Evolutionary conservation across 768 basidiomycete genomes (phyloP), one percentile per base, ranked within the genome.

Genomic region (Rhodotorula babjevae): DNA sequence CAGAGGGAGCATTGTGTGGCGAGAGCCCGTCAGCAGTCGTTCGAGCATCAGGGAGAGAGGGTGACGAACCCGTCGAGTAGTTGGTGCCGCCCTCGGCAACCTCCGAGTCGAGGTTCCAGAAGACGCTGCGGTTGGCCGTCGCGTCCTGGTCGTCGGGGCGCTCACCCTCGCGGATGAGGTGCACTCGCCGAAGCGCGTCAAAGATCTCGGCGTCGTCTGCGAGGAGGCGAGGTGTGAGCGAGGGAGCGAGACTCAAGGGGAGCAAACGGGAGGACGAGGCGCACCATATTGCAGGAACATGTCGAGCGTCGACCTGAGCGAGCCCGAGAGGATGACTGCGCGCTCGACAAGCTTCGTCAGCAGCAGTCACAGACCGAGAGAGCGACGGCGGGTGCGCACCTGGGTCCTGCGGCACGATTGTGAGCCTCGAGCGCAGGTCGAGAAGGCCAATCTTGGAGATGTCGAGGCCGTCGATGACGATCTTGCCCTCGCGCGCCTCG

Each of bases 381-480:
- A 3, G 23, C 25, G 79, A 79, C 69, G 80, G 79, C 63, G 6
- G 14, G 11, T 12, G 46, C 70, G n/a, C 16, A 71, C 71, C 71
- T 0, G 71, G 71, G 33, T 72, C 71, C 44, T 72, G 71, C 40
- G 71, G 71, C 3, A 72, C 71, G 59, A 72, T 72, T 6, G 90
- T 91, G 62, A 92, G 82, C 60, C 84, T 85, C 70, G 87, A 88
- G 36, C 92, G 86, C 47, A 96, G 84, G 79, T 95, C 80, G n/a
- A 75, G 73, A 10, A 83, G 69, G 44, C 79, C 80, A 49, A 83
- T 71, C 68, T 81, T 80, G 21, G 78, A 69, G 47, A 84, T 83
- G 71, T 83, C 82, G 46, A 82, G 59, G 0, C 82, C 83, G 64
- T 83, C 83, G 61, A 83, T 81, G 29, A 58, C 23, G 52, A 79